phyloP scores from a whole-genome alignment of 2,329 filamentous ascomycete species.

The Arthrobotrys conoides region DNA sequence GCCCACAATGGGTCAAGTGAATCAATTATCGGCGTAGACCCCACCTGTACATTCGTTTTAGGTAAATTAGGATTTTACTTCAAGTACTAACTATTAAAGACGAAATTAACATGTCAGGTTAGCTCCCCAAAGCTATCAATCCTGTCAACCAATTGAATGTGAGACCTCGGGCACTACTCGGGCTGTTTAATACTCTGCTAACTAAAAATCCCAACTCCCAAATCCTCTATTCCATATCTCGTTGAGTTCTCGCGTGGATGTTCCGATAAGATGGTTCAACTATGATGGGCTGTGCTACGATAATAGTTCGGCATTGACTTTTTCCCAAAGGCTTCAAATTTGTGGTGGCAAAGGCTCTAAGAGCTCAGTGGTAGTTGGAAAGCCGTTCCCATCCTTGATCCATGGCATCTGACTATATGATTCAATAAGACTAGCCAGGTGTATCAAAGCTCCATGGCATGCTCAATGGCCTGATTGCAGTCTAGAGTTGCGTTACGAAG shows the following conservation, averaged over 20 bases:
- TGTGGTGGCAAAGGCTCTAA: background rate
- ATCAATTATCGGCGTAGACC: background rate
- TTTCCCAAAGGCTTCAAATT: background rate
- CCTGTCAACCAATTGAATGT: background rate
- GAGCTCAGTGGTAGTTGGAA: background rate
- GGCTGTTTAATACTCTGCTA: slow-evolving; percentile 1
- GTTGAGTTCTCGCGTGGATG: slow-evolving; percentile 1
- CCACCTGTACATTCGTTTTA: slow-evolving; percentile 6
- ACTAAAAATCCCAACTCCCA: background rate
- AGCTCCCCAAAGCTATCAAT: background rate
- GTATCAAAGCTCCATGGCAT: no score
- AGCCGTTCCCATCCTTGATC: background rate
- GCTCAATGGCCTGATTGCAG: no score
- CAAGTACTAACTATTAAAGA: slow-evolving; percentile 11
- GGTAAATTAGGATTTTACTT: slow-evolving; percentile 19
- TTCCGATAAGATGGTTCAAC: background rate
- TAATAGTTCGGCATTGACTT: background rate
- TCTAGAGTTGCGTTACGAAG: background rate
- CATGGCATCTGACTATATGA: background rate
- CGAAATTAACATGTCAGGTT: slow-evolving; percentile 14
- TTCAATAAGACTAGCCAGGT: no score
- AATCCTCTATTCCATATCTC: background rate
- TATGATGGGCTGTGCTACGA: background rate
- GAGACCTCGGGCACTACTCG: slow-evolving; percentile 20
- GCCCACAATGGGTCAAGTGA: slow-evolving; percentile 1